Evolutionary conservation across 495 filamentous ascomycete species (phyloP).

Genomic region (Penicillium malachiteum): DNA sequence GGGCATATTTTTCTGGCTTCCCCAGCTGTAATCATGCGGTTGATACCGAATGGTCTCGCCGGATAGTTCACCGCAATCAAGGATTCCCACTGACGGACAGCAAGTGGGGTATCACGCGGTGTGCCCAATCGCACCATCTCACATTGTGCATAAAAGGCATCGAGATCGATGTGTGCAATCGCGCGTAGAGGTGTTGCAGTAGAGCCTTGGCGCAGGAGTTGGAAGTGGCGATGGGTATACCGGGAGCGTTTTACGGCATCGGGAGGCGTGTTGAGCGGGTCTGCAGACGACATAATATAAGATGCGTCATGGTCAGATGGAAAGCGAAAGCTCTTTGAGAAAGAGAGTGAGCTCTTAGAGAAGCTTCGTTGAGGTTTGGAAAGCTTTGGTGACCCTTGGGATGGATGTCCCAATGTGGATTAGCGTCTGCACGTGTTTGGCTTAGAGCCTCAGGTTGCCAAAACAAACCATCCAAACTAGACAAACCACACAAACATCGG

Average conservation of each 20-base stretch:
- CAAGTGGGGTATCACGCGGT: conserved; percentile 73
- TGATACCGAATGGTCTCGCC: conserved; percentile 76
- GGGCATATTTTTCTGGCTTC: conserved; percentile 93
- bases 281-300: conserved; percentile 25
- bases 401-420: conserved; percentile 9
- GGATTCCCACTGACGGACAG: conserved; percentile 79
- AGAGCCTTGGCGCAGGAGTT: conserved; percentile 68
- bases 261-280: conserved; percentile 31
- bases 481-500: not conserved
- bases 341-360: not conserved
- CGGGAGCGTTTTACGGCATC: conserved; percentile 55
- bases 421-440: conserved; percentile 20
- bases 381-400: conserved; percentile 9
- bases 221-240: conserved; percentile 83
- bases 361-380: not conserved
- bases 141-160: conserved; percentile 98
- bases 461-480: conserved; percentile 2
- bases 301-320: conserved; percentile 20
- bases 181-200: conserved; percentile 77
- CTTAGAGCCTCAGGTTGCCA: conserved; percentile 12
- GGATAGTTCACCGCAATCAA: conserved; percentile 97
- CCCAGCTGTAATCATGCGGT: conserved; percentile 64
- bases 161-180: conserved; percentile 89
- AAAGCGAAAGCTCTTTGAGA: not conserved
- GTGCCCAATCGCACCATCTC: conserved; percentile 83